phyloP scores from a whole-genome alignment of 176 grass and related monocot species.

The Zea luxurians region DNA sequence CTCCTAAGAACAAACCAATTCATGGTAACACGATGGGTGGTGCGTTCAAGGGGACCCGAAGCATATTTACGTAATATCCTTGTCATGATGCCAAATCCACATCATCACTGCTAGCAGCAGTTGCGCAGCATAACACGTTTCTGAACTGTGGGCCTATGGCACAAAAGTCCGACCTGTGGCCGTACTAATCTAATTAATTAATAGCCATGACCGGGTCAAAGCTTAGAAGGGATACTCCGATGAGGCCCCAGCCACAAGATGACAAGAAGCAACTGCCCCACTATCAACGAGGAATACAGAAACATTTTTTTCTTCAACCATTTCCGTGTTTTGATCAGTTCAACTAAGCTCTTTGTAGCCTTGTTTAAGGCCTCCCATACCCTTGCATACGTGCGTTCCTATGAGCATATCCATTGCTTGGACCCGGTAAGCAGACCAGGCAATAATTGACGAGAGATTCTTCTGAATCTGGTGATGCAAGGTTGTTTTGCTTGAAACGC shows the following conservation, averaged over 20 bases:
- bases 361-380: constrained; percentile 22
- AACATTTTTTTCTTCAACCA: constrained; percentile 15
- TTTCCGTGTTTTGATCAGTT: constrained; percentile 43
- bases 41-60: not conserved
- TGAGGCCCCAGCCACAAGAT: too few relatives aligned
- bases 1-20: not conserved
- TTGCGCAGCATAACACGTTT: not conserved
- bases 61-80: not conserved
- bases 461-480: constrained; percentile 28
- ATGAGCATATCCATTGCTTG: constrained; percentile 27
- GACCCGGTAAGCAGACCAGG: constrained; percentile 31
- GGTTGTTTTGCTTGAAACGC: constrained; percentile 18
- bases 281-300: not conserved
- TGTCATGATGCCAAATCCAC: constrained; percentile 23
- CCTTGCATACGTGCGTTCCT: constrained; percentile 1
- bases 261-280: constrained; percentile 21
- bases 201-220: constrained; percentile 30
- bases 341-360: constrained; percentile 21
- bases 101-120: not conserved
- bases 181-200: constrained; percentile 19
- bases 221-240: not conserved
- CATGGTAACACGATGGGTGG: not conserved
- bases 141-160: constrained; percentile 20
- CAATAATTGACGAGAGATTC: not conserved
- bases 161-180: constrained; percentile 20